Evolutionary conservation across 345 rosid genomes (phyloP).

Genomic region (Stellera chamaejasme): DNA sequence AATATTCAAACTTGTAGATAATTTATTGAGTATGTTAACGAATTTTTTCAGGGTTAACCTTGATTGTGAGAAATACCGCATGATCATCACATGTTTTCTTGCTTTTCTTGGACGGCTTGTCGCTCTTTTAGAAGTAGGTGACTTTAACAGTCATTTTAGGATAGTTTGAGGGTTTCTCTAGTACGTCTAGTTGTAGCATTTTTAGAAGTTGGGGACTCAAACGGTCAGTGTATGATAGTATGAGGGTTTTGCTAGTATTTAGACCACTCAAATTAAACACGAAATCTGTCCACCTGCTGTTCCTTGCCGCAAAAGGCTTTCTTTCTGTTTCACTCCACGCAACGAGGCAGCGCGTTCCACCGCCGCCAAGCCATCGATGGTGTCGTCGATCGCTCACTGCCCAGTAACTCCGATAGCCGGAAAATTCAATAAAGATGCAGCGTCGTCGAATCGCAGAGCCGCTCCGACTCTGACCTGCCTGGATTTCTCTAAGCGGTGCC

Average conservation of each 20-base stretch:
- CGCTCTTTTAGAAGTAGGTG: not conserved
- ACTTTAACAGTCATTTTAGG: not conserved
- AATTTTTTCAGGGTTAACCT: too few species aligned
- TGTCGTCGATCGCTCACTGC: conserved; percentile 30
- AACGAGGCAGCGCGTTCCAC: not conserved
- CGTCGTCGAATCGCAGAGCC: conserved; percentile 18
- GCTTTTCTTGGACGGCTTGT: too few species aligned
- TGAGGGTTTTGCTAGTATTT: not conserved
- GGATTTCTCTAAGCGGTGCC: conserved; percentile 15
- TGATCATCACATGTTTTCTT: too few species aligned
- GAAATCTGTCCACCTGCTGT: not conserved
- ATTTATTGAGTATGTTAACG: too few species aligned
- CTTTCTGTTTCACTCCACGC: too few species aligned
- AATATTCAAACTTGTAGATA: too few species aligned
- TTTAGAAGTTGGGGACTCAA: too few species aligned
- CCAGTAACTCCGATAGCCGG: conserved; percentile 17
- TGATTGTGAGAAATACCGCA: too few species aligned
- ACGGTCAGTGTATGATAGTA: not conserved
- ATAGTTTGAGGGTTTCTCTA: not conserved
- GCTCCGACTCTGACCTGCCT: conserved; percentile 8
- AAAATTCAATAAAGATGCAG: conserved; percentile 19
- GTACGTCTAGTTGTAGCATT: too few species aligned
- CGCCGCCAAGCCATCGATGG: conserved; percentile 23
- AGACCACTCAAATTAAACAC: not conserved
- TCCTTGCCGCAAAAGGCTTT: too few species aligned